Conservation (phyloP, 805 yeast species). For the Candida manassasensis region DNA sequence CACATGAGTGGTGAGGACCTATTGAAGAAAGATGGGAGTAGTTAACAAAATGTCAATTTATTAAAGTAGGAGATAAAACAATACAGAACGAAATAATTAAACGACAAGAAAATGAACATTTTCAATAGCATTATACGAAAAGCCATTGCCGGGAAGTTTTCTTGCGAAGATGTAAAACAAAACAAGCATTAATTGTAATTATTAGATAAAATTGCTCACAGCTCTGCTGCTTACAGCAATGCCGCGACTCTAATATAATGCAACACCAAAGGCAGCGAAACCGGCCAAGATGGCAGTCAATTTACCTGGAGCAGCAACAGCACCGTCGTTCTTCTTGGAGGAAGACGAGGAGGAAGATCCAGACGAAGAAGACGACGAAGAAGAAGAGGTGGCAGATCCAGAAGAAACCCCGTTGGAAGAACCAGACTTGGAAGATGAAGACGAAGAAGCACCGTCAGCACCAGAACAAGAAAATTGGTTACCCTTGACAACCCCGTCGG, state of each 20-base stretch:
- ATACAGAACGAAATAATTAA: background rate
- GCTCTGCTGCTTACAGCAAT: too few relatives aligned
- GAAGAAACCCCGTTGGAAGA: slow-evolving; percentile 21
- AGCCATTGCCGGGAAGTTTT: too few relatives aligned
- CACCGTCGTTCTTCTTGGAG: slow-evolving; percentile 22
- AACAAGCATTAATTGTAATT: too few relatives aligned
- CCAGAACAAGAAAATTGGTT: slow-evolving; percentile 75
- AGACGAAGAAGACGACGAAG: slow-evolving; percentile 15
- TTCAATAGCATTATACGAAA: too few relatives aligned
- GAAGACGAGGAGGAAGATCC: slow-evolving; percentile 12
- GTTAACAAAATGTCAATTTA: slow-evolving; percentile 8
- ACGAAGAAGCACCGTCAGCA: slow-evolving; percentile 44
- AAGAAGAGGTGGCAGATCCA: slow-evolving; percentile 23
- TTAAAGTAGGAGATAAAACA: slow-evolving; percentile 11
- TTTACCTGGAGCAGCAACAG: slow-evolving; percentile 17
- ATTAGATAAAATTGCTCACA: too few relatives aligned
- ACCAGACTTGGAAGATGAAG: slow-evolving; percentile 38
- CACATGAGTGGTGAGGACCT: slow-evolving; percentile 31
- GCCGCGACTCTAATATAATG: slow-evolving; percentile 28
- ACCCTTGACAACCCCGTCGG: slow-evolving; percentile 85
- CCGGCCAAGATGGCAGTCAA: slow-evolving; percentile 26
- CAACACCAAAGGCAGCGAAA: slow-evolving; percentile 36
- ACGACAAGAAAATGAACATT: background rate
- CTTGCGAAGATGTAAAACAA: too few relatives aligned
- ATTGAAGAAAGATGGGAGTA: slow-evolving; percentile 4